Percentiles rank a stretch among this genome's conserved stretches.
These are phyloP conservation scores for Penicillium sp. DNA, from an alignment of 2,329 filamentous ascomycete species.

Conservation along the genomic window DNA sequence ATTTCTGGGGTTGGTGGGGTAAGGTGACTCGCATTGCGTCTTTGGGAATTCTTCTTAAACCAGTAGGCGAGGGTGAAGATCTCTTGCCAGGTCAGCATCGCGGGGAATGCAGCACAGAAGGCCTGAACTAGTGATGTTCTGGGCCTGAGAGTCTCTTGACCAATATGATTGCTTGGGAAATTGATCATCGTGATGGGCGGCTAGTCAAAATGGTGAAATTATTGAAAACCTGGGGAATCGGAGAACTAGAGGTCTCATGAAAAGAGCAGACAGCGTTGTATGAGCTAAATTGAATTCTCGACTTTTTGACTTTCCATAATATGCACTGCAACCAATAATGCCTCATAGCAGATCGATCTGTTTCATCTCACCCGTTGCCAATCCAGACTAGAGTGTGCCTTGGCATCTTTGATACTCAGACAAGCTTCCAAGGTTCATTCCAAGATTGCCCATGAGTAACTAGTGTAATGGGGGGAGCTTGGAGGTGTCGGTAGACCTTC, in stretches of 20 bases:
- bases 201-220: background rate
- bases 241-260: background rate
- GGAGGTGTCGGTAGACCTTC: background rate
- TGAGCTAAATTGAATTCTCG: background rate
- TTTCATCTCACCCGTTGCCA: background rate
- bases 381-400: background rate
- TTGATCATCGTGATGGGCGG: conserved; percentile 10
- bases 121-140: conserved; percentile 5
- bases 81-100: conserved; percentile 1
- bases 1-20: conserved; percentile 1
- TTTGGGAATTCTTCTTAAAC: conserved; percentile 4
- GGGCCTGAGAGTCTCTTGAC: background rate
- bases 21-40: background rate
- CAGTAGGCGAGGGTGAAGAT: conserved; percentile 1
- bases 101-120: conserved; percentile 10
- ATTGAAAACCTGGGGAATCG: background rate
- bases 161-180: background rate
- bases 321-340: conserved; percentile 2
- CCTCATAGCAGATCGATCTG: background rate
- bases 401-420: background rate
- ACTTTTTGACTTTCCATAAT: background rate
- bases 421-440: background rate
- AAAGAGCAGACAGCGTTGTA: background rate
- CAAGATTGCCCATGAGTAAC: background rate
- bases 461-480: background rate